These are phyloP conservation scores for Phytophthora tentaculata DNA, from an alignment of 352 stramenopile species.

Conservation along the genomic window DNA sequence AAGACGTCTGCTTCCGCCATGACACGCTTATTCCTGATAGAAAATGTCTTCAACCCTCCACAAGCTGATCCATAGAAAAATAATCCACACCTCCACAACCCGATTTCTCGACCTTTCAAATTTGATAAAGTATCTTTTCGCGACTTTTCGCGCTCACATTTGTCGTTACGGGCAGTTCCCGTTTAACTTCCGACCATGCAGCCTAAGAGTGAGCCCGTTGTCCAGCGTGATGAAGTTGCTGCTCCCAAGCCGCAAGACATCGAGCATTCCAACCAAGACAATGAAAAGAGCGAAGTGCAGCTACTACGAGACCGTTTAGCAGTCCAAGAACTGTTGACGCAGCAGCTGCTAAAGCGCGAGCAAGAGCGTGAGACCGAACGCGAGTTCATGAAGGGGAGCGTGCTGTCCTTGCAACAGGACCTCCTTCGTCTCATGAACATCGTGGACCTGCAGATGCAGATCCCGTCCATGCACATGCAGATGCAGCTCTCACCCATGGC, in stretches of 20 bases:
- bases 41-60: conserved; percentile 1
- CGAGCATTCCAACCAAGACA: neutral
- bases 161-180: conserved; percentile 1
- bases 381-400: conserved; percentile 65
- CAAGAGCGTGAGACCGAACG: conserved; percentile 40
- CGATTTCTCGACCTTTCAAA: neutral
- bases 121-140: conserved; percentile 14
- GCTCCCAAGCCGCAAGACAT: neutral
- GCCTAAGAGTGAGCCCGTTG: conserved; percentile 20
- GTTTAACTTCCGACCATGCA: conserved; percentile 1
- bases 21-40: neutral
- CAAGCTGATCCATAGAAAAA: neutral
- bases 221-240: neutral
- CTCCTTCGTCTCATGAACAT: conserved; percentile 80
- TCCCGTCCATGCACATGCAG: conserved; percentile 46
- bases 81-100: conserved; percentile 1
- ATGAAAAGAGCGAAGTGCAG: conserved; percentile 18
- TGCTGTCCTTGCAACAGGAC: conserved; percentile 75
- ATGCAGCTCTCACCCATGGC: conserved; percentile 27
- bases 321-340: conserved; percentile 36
- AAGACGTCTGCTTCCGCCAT: conserved; percentile 59
- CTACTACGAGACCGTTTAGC: conserved; percentile 33
- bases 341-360: conserved; percentile 47
- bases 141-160: neutral
- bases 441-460: conserved; percentile 80